A percentile compares a stretch with the other conserved stretches of the same genome.
Conservation (phyloP, 2,329 filamentous ascomycete species). For the Trichoderma koningii region DNA sequence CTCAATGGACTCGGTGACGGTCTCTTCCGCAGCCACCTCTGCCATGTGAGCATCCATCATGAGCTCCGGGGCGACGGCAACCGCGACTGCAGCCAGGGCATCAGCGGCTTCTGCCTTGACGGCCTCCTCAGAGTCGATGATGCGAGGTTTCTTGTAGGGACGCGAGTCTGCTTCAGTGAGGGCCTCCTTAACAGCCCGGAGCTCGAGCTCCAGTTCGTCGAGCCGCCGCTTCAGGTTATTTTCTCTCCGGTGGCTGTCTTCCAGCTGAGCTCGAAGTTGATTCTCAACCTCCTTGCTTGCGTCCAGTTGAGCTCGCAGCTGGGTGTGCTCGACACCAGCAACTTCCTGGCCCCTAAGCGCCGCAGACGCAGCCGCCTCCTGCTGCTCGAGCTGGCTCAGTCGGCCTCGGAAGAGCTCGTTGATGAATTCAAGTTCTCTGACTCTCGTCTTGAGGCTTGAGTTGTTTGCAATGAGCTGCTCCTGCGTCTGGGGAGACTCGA, state of each 20-base stretch:
- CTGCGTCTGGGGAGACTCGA: conserved; percentile 74
- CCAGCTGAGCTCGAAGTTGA: conserved; percentile 63
- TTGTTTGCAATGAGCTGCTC: conserved; percentile 80
- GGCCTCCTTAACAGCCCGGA: conserved; percentile 40
- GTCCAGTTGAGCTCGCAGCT: conserved; percentile 59
- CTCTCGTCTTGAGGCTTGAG: conserved; percentile 87
- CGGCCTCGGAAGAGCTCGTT: conserved; percentile 78
- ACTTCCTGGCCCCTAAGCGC: conserved; percentile 63
- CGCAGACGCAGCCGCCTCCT: conserved; percentile 67
- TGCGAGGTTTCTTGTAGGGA: conserved; percentile 37
- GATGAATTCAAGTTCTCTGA: conserved; percentile 94
- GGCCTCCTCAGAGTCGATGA: conserved; percentile 28
- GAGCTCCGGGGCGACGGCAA: conserved; percentile 18
- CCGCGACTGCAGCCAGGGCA: conserved; percentile 8
- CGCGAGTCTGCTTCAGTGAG: conserved; percentile 30
- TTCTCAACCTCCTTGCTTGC: conserved; percentile 44
- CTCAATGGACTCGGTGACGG: conserved; percentile 27
- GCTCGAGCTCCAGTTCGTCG: conserved; percentile 72
- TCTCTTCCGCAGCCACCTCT: conserved; percentile 23
- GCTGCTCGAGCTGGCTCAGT: conserved; percentile 76
- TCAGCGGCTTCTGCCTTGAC: conserved; percentile 13
- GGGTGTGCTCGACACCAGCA: conserved; percentile 56
- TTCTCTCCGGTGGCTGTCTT: conserved; percentile 76
- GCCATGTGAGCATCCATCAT: conserved; percentile 16
- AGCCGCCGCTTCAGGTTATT: conserved; percentile 79